Evolutionary conservation across 23 red algal genomes (phyloP).

Genomic region (Gracilaria vermiculophylla): DNA sequence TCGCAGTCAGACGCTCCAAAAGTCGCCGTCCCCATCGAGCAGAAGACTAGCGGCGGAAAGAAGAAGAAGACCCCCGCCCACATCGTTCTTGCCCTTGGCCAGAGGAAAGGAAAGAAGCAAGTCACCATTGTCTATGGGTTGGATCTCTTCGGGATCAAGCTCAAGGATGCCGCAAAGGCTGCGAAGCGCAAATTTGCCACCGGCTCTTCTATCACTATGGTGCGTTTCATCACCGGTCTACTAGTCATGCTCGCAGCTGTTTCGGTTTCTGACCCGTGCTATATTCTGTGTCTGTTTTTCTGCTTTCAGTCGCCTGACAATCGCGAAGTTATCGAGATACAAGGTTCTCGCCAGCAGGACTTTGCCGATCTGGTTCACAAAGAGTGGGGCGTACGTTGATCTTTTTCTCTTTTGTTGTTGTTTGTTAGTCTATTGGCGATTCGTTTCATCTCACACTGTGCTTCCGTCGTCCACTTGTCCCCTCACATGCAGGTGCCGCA

Average conservation of each 20-base stretch:
- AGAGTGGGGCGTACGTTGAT: conserved; percentile 54
- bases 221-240: too few relatives aligned
- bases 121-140: conserved; percentile 76
- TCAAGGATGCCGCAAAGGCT: conserved; percentile 62
- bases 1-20: conserved; percentile 17
- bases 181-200: conserved; percentile 69
- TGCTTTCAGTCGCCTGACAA: conserved; percentile 64
- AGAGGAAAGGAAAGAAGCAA: conserved; percentile 76
- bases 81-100: conserved; percentile 44
- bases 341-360: conserved; percentile 63
- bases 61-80: conserved; percentile 73
- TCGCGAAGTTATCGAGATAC: conserved; percentile 75
- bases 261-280: too few relatives aligned
- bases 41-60: conserved; percentile 57
- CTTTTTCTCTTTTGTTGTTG: background rate
- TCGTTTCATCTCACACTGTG: background rate
- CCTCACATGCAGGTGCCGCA: conserved; percentile 33
- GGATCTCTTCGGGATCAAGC: conserved; percentile 78
- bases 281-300: background rate
- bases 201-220: conserved; percentile 55
- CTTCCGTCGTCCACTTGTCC: background rate
- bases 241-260: too few relatives aligned
- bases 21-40: conserved; percentile 59
- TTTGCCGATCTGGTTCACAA: conserved; percentile 64
- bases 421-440: too few relatives aligned